These are phyloP conservation scores for Populus hybrid DNA, from an alignment of 441 rosid genomes.

Conservation along the genomic window DNA sequence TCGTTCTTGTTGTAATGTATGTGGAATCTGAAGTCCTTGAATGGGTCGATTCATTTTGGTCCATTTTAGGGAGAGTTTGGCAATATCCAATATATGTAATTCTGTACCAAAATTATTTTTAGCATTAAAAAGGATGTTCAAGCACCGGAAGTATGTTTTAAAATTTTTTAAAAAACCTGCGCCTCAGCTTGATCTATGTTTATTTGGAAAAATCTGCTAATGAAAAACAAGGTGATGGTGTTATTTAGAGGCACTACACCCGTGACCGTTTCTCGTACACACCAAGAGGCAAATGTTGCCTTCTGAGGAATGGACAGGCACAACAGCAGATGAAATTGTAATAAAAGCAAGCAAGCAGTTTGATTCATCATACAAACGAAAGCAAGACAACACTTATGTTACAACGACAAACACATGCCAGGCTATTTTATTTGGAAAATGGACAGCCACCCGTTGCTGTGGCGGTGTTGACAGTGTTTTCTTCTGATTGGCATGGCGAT, in stretches of 20 bases:
- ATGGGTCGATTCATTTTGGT: neutral
- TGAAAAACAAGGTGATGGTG: too few relatives aligned
- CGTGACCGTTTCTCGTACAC: too few relatives aligned
- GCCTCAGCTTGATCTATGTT: too few relatives aligned
- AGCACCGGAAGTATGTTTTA: too few relatives aligned
- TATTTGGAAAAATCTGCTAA: too few relatives aligned
- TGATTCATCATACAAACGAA: neutral
- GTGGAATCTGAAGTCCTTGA: conserved; percentile 18
- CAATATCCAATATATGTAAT: neutral
- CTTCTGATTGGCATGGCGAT: conserved; percentile 14
- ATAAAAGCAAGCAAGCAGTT: neutral
- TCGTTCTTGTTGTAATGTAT: conserved; percentile 21
- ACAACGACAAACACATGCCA: too few relatives aligned
- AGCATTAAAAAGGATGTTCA: too few relatives aligned
- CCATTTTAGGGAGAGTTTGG: neutral
- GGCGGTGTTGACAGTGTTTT: neutral
- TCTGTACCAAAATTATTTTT: neutral
- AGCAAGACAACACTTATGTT: too few relatives aligned
- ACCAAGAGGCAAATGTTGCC: too few relatives aligned
- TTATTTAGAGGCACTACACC: too few relatives aligned
- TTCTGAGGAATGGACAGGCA: neutral
- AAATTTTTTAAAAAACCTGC: too few relatives aligned
- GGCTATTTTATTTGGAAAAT: conserved; percentile 1
- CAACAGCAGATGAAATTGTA: neutral
- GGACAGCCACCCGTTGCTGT: conserved; percentile 23